A percentile compares a stretch with the other conserved stretches of the same genome.
These are phyloP conservation scores for Bipolaris gigantea DNA, from an alignment of 2,329 filamentous ascomycete species.

Conservation along the genomic window DNA sequence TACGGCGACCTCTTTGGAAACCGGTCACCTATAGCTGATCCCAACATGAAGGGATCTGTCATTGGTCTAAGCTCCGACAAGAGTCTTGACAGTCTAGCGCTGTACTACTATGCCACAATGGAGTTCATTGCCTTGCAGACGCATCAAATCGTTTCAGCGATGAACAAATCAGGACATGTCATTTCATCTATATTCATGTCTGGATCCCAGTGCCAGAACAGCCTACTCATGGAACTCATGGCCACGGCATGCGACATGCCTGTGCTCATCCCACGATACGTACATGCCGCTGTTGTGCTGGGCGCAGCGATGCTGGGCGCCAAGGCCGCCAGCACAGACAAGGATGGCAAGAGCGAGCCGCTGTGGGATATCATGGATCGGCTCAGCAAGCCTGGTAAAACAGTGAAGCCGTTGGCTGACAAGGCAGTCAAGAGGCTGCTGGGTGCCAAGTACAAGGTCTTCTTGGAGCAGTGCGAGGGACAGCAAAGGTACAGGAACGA, in stretches of 20 bases:
- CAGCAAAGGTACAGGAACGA: constrained; percentile 81
- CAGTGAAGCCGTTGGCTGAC: constrained; percentile 75
- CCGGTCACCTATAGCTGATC: constrained; percentile 87
- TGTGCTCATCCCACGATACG: constrained; percentile 89
- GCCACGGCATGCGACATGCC: constrained; percentile 90
- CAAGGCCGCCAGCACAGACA: constrained; percentile 86
- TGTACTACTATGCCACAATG: constrained; percentile 94
- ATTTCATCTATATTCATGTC: constrained; percentile 98
- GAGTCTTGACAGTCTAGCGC: constrained; percentile 79
- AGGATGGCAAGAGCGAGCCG: constrained; percentile 76
- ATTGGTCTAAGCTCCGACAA: constrained; percentile 87
- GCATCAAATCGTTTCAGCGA: constrained; percentile 88
- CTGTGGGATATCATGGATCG: constrained; percentile 98
- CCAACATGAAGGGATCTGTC: constrained; percentile 88
- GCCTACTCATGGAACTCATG: constrained; percentile 86
- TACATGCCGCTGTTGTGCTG: constrained; percentile 93
- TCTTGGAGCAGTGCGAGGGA: constrained; percentile 84
- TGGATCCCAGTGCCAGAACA: constrained; percentile 95
- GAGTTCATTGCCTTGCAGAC: constrained; percentile 99
- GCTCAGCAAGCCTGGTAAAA: constrained; percentile 90
- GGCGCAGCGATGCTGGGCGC: constrained; percentile 98
- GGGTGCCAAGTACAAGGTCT: constrained; percentile 90
- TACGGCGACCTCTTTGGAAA: constrained; percentile 98
- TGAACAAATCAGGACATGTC: constrained; percentile 87
- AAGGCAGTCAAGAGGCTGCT: constrained; percentile 76